These are phyloP conservation scores for Cucurbita pepo DNA, from an alignment of 306 rosid genomes.

Conservation along the genomic window DNA sequence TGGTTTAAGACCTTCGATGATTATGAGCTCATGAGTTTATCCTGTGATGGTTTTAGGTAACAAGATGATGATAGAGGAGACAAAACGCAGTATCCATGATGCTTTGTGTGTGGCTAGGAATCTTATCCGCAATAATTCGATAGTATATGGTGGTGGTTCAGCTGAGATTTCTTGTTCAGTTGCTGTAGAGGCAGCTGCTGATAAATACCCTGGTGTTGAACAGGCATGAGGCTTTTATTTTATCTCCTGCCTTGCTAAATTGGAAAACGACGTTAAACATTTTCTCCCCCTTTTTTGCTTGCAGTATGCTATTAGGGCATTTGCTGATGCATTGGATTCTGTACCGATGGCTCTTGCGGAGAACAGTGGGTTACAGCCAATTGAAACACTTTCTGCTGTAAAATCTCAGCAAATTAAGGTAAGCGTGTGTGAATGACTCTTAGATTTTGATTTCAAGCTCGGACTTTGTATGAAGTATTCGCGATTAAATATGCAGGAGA, in stretches of 20 bases:
- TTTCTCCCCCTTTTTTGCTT: conserved; percentile 2
- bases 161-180: conserved; percentile 81
- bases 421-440: not conserved
- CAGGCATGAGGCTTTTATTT: conserved; percentile 35
- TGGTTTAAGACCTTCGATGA: not conserved
- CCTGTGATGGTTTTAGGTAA: conserved; percentile 41
- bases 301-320: conserved; percentile 97
- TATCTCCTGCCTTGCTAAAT: not conserved
- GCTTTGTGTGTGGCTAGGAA: conserved; percentile 94
- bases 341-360: conserved; percentile 98
- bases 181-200: conserved; percentile 91
- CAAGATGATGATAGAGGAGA: conserved; percentile 98
- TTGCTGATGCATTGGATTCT: conserved; percentile 81
- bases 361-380: conserved; percentile 94
- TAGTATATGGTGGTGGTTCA: conserved; percentile 97
- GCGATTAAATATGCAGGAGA: conserved; percentile 37
- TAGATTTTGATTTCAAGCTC: not conserved
- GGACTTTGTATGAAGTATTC: not conserved
- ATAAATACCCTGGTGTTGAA: conserved; percentile 81
- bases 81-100: conserved; percentile 92
- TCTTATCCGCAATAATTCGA: conserved; percentile 91
- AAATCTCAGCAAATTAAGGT: conserved; percentile 95
- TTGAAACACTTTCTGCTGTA: conserved; percentile 85
- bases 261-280: not conserved
- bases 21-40: conserved; percentile 1